Evolutionary conservation across 2,329 filamentous ascomycete genomes (phyloP).

Genomic region (Didymella pinodella): DNA sequence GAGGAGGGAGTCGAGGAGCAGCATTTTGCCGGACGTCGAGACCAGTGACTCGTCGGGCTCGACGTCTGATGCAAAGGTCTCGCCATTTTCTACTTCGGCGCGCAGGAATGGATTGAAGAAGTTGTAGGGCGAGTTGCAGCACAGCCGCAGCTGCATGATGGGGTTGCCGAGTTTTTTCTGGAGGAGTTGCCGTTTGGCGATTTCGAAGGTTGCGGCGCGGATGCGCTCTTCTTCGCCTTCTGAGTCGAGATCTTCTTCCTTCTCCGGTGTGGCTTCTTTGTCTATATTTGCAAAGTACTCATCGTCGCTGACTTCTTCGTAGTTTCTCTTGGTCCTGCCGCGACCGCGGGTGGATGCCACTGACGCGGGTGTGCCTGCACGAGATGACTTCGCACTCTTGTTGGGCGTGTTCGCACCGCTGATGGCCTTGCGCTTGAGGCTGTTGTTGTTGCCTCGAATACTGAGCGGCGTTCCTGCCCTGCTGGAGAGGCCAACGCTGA

Average conservation of each 20-base stretch:
- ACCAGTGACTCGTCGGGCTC: constrained; percentile 79
- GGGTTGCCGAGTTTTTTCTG: constrained; percentile 94
- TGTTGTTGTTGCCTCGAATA: constrained; percentile 54
- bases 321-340: constrained; percentile 65
- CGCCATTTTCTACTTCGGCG: constrained; percentile 59
- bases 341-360: constrained; percentile 61
- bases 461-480: constrained; percentile 60
- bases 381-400: constrained; percentile 79
- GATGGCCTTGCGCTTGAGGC: constrained; percentile 65
- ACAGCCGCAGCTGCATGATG: constrained; percentile 87
- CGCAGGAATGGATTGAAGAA: constrained; percentile 86
- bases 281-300: constrained; percentile 84
- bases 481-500: constrained; percentile 57
- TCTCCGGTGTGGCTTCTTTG: constrained; percentile 58
- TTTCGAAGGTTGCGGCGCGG: constrained; percentile 71
- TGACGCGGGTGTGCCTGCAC: constrained; percentile 74
- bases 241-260: constrained; percentile 53
- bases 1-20: constrained; percentile 86
- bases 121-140: constrained; percentile 93
- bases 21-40: constrained; percentile 92
- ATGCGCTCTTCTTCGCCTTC: constrained; percentile 69
- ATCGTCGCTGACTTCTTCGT: constrained; percentile 78
- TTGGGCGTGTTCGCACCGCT: constrained; percentile 58
- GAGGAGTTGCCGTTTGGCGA: constrained; percentile 87
- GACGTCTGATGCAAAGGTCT: constrained; percentile 56